Evolutionary conservation across 306 rosid genomes (phyloP).

Genomic region (Hippophae rhamnoides): DNA sequence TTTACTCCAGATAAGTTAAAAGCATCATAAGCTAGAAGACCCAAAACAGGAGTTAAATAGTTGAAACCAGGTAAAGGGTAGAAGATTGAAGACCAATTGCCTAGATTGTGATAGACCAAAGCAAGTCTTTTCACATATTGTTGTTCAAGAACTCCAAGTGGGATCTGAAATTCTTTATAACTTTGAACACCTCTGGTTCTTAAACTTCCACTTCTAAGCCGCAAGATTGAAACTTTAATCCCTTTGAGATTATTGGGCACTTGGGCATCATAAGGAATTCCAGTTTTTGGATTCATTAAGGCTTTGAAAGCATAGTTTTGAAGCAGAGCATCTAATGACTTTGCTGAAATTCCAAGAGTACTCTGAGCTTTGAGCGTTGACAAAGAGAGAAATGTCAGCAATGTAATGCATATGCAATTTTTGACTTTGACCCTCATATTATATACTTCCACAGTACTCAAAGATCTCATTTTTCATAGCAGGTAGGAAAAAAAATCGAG

Average conservation of each 20-base stretch:
- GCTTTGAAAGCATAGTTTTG: constrained; percentile 41
- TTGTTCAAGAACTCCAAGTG: constrained; percentile 31
- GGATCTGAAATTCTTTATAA: constrained; percentile 49
- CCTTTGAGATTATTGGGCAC: constrained; percentile 35
- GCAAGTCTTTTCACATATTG: constrained; percentile 41
- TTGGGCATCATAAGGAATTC: constrained; percentile 21
- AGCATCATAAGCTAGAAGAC: constrained; percentile 38
- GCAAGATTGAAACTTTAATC: constrained; percentile 26
- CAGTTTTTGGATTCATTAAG: constrained; percentile 24
- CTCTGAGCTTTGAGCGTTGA: constrained; percentile 13
- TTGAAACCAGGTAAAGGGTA: constrained; percentile 43
- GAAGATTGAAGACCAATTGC: constrained; percentile 33
- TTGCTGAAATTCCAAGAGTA: constrained; percentile 16
- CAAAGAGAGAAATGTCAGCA: constrained; percentile 12
- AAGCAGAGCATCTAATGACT: constrained; percentile 32
- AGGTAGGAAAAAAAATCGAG: not conserved
- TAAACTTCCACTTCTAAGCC: constrained; percentile 41
- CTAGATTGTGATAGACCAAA: constrained; percentile 46
- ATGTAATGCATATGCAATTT: constrained; percentile 11
- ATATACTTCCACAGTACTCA: not conserved
- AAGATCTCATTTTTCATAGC: not conserved
- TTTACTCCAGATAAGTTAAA: constrained; percentile 27
- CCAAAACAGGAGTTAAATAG: constrained; percentile 46
- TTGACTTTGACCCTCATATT: constrained; percentile 23
- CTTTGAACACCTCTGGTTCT: constrained; percentile 23